Base-by-base conservation (phyloP, 345 rosid species). In the Gossypium mustelinum region DNA sequence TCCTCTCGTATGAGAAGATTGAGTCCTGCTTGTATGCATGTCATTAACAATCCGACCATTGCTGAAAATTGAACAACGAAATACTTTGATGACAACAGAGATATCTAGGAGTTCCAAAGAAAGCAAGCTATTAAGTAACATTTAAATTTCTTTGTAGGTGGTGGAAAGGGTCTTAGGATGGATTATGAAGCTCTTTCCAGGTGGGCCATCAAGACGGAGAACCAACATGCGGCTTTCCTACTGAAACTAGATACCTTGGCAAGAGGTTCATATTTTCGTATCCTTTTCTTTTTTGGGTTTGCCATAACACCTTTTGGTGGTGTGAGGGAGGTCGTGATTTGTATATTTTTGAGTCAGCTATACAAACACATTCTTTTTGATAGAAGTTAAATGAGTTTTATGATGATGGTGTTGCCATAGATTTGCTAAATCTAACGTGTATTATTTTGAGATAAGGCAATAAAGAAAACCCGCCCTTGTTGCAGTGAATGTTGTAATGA, bases 131-230 rank as follows among this genome's bases (percentile, higher is more conserved):
- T 44, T 45, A 13, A 56, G 25, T 9, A 34, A 25, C 52, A 47
- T 65, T 20, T 65, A 69, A 3, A n/a, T 22, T 13, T 72, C 45
- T 9, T 58, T 7, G 25, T 73, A 96, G 99, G 99, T 96, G 68
- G 99, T 96, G 68, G 99, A 95, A 82, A 90, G 97, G 84, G 98
- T 96, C 41, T 81, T 96, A 78, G 99, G 97, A 59, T 96, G 98
- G 99, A 93, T 96, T 68, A 91, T 96, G 97, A 93, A 90, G 84
- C 90, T 93, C 75, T 96, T 96, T 76, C 99, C 98, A 1, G 97
- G 99, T 72, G 99, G 98, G 22, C 91, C 97, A 3, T 77, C 98
- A 18, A 89, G 83, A 80, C 80, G 96, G 78, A 84, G 98, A 81
- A 87, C 90, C 70, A 89, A 94, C 92, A 93, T 90, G 87, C 93